Evolutionary conservation across 2,329 filamentous ascomycete genomes (phyloP), one percentile per base, ranked within the genome.

Genomic region (Phaeosphaeria sp.): DNA sequence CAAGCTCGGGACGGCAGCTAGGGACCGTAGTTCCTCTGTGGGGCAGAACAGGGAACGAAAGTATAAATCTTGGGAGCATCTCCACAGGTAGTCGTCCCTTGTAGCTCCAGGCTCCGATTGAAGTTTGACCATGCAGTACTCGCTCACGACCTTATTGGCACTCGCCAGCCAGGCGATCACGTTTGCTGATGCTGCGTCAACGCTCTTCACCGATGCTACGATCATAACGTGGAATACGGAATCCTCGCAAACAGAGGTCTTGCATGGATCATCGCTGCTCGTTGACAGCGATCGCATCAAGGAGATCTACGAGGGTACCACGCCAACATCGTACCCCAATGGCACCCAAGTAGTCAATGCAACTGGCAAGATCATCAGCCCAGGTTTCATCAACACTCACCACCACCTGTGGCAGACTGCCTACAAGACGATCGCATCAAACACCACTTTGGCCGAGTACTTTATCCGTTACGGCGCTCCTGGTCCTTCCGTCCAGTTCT

Each of bases 381-480:
- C 84, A 0, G 84, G 85, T 8, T 86, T 87, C 68, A 76, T 87
- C 56, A 82, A 87, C 68, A 86, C 84, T 0, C 85, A 87, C 61
- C 80, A 81, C 1, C 69, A 72, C 46, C 25, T 62, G 46, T 66
- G 84, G 85, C 83, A 87, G 64, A 86, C 85, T 0, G 82, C 78
- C 1, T 81, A 81, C 64, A 84, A 83, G 64, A 86, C 84, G 0
- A 63, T 87, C 1, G 81, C 61, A 1, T 81, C 83, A 7, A 85
- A 87, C 63, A 82, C 81, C 0, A 83, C 78, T 15, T 55, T 68
- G 5, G 42, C 53, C 30, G 48, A 64, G 15, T 67, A 68, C 40
- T 58, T 66, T 20, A 36, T 51, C 7, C 62, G 57, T 3, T 65
- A 59, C 45, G 62, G 64, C 25, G 51, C 58, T n/a, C 40, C 45